A percentile compares a stretch with the other conserved stretches of the same genome.
Evolutionary conservation across 2,329 filamentous ascomycete genomes (phyloP).

Genomic region (Gnomoniopsis sp.): DNA sequence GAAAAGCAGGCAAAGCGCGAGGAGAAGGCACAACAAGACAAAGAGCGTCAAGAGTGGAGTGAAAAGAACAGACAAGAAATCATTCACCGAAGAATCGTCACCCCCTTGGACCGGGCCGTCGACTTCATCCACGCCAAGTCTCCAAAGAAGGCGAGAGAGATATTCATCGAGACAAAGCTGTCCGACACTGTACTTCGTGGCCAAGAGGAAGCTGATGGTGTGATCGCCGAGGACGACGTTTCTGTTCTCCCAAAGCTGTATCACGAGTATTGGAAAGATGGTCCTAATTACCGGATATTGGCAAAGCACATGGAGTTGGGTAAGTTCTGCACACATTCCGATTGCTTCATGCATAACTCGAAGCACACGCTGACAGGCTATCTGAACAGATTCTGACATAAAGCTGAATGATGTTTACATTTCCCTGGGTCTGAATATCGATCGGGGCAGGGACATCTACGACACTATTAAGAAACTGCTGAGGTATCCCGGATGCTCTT

Average conservation of each 20-base stretch:
- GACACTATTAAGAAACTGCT: background rate
- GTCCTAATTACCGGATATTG: background rate
- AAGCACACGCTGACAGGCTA: background rate
- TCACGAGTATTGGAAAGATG: background rate
- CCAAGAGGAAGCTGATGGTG: background rate
- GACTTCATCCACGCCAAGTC: background rate
- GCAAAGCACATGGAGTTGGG: constrained; percentile 2
- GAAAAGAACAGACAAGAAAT: too few species aligned
- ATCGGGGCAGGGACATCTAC: background rate
- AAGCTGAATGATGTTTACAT: background rate
- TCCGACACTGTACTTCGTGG: background rate
- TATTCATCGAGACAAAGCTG: background rate
- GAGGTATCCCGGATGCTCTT: constrained; percentile 11
- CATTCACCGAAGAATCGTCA: too few species aligned
- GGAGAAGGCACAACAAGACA: too few species aligned
- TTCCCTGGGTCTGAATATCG: constrained; percentile 8
- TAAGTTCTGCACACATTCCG: background rate
- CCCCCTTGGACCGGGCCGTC: background rate
- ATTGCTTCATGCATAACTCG: too few species aligned
- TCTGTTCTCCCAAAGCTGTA: background rate
- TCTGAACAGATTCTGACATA: background rate
- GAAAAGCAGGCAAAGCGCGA: too few species aligned
- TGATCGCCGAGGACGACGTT: too few species aligned
- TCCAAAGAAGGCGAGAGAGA: background rate
- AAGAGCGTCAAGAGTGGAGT: too few species aligned